Evolutionary conservation across 2,329 filamentous ascomycete species (phyloP).

Genomic region (Emergomyces orientalis): DNA sequence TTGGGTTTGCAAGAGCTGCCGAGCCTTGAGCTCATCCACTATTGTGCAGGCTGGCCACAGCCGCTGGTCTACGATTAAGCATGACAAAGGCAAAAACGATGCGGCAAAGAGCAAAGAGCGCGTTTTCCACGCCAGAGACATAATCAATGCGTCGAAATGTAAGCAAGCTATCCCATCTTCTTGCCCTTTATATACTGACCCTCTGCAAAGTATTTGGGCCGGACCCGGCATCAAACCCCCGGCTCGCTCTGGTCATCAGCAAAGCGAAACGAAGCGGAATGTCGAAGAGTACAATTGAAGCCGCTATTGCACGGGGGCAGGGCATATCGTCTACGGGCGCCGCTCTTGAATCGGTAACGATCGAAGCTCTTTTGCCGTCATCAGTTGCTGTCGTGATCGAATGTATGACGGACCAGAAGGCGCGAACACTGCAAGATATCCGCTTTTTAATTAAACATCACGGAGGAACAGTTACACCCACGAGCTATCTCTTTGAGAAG

Average conservation of each 20-base stretch:
- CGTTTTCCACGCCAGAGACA: constrained; percentile 57
- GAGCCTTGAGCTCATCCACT: constrained; percentile 42
- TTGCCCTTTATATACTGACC: constrained; percentile 1
- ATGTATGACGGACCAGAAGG: constrained; percentile 73
- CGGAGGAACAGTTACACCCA: constrained; percentile 62
- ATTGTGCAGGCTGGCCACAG: constrained; percentile 61
- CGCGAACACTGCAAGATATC: constrained; percentile 63
- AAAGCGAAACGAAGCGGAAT: constrained; percentile 78
- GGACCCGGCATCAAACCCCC: constrained; percentile 63
- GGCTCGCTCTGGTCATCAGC: constrained; percentile 61
- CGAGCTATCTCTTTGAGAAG: constrained; percentile 75
- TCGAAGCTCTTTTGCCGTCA: constrained; percentile 72
- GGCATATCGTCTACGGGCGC: constrained; percentile 67
- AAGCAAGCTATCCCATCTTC: constrained; percentile 21
- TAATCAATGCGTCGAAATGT: constrained; percentile 69
- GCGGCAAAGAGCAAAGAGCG: constrained; percentile 62
- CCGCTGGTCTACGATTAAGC: constrained; percentile 92
- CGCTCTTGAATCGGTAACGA: constrained; percentile 63
- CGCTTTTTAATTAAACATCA: constrained; percentile 60
- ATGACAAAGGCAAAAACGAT: constrained; percentile 86
- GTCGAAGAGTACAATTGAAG: constrained; percentile 75
- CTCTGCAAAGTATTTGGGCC: constrained; percentile 57
- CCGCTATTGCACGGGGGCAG: constrained; percentile 78
- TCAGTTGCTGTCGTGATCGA: constrained; percentile 71
- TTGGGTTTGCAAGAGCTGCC: constrained; percentile 25